Conservation (phyloP, 2,329 filamentous ascomycete genomes). For the Rachicladosporium sp. region DNA sequence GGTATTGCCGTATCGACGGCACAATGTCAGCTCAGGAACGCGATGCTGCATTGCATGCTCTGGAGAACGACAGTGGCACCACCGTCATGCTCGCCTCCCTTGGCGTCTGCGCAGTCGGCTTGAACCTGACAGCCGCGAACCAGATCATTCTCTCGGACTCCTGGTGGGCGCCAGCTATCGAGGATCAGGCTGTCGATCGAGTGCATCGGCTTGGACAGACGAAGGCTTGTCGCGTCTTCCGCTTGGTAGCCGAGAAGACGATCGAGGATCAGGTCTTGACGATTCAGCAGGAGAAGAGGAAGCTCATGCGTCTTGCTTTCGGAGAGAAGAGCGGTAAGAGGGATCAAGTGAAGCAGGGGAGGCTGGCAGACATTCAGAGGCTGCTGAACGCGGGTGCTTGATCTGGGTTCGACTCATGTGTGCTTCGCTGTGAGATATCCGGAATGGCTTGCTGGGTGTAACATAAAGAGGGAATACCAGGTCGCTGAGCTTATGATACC, state of each 20-base stretch:
- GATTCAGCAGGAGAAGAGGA: conserved; percentile 67
- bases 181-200: conserved; percentile 81
- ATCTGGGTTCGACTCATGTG: too few species aligned
- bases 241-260: conserved; percentile 66
- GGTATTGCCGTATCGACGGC: conserved; percentile 65
- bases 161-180: conserved; percentile 89
- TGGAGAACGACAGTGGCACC: conserved; percentile 55
- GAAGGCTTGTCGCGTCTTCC: conserved; percentile 64
- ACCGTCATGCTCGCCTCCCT: conserved; percentile 72
- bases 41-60: conserved; percentile 54
- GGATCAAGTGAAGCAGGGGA: conserved; percentile 40
- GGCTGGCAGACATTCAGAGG: conserved; percentile 31
- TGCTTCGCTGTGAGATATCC: too few species aligned
- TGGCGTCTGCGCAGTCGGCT: conserved; percentile 69
- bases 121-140: conserved; percentile 77
- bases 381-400: conserved; percentile 17
- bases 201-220: conserved; percentile 79
- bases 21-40: conserved; percentile 59
- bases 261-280: conserved; percentile 72
- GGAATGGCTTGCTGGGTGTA: too few species aligned
- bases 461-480: too few species aligned
- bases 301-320: conserved; percentile 67
- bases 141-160: conserved; percentile 73
- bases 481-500: too few species aligned
- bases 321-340: conserved; percentile 51